Evolutionary conservation across 768 basidiomycete species (phyloP), one percentile per base, ranked within the genome.

Genomic region (Hysterangium stoloniferum): DNA sequence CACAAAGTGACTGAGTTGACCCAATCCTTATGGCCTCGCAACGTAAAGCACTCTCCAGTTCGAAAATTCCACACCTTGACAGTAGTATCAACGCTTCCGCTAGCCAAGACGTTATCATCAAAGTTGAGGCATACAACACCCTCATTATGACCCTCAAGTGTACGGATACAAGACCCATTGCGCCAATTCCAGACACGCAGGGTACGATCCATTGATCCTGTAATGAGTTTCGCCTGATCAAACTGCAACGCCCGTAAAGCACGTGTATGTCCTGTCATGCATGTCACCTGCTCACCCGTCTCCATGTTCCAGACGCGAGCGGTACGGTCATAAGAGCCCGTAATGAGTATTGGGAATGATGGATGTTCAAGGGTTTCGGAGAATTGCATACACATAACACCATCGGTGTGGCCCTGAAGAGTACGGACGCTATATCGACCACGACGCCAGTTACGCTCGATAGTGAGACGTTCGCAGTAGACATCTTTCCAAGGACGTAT

Each of bases 401-500:
- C 90, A 60, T 98, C 90, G 6, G 89, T 85, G 67, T 99, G 96
- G 5, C 96, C 96, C 58, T 86, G 83, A 49, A 98, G 73, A 0
- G 84, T 88, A 41, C 85, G 85, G 32, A 86, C 84, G 4, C 76
- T 83, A 66, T 84, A 95, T 28, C 90, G 80, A 8, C 95, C 95
- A 38, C 90, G 83, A 17, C 95, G 80, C 96, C 96, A 99, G 65
- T 99, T 99, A 42, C 93, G 80, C 67, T 97, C 96, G 37, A 99
- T 80, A 17, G 84, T 82, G 65, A 98, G 80, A n/a, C 96, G 84
- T 64, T 99, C 96, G 62, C 87, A 90, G 66, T 98, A 99, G 17
- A 99, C 95, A 56, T 88, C 84, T 64, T 99, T 99, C 96, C 96
- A 99, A 0, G 95, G 96, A 37, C 93, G 80, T 13, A 90, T 94